phyloP scores from a whole-genome alignment of 1,284 basidiomycete species.

The Earliella scabrosa region DNA sequence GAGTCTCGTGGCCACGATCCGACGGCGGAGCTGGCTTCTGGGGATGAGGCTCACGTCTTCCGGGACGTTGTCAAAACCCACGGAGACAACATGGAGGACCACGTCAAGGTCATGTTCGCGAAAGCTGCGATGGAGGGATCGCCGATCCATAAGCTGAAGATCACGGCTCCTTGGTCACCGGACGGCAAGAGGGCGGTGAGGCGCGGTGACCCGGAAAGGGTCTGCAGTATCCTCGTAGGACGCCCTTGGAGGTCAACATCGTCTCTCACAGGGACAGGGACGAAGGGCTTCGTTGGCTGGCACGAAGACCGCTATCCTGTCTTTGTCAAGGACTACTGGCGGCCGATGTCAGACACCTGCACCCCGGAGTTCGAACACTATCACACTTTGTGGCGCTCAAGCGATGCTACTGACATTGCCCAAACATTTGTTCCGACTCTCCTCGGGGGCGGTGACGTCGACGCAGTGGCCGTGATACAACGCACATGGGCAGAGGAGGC shows the following conservation, averaged over 20 bases:
- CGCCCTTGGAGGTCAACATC: not conserved
- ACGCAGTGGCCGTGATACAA: not conserved
- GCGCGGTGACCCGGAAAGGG: too few relatives aligned
- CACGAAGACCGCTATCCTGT: not conserved
- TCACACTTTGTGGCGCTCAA: not conserved
- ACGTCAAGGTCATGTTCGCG: not conserved
- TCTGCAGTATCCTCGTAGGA: too few relatives aligned
- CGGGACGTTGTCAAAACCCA: not conserved
- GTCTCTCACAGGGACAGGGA: not conserved
- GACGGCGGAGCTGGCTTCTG: not conserved
- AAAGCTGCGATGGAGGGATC: not conserved
- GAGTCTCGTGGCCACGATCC: not conserved
- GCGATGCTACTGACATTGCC: too few relatives aligned
- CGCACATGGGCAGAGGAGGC: too few relatives aligned
- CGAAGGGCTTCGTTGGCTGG: not conserved
- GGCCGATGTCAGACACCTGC: not conserved
- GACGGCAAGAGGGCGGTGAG: too few relatives aligned
- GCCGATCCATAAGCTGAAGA: not conserved
- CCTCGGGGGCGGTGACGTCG: not conserved
- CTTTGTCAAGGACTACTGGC: not conserved
- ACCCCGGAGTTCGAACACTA: not conserved
- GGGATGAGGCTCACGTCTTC: not conserved
- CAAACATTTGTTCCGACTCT: too few relatives aligned
- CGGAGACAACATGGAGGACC: not conserved
- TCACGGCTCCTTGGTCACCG: too few relatives aligned